Base-by-base conservation (phyloP, 1,284 basidiomycete genomes). In the Pyrrhoderma noxium region DNA sequence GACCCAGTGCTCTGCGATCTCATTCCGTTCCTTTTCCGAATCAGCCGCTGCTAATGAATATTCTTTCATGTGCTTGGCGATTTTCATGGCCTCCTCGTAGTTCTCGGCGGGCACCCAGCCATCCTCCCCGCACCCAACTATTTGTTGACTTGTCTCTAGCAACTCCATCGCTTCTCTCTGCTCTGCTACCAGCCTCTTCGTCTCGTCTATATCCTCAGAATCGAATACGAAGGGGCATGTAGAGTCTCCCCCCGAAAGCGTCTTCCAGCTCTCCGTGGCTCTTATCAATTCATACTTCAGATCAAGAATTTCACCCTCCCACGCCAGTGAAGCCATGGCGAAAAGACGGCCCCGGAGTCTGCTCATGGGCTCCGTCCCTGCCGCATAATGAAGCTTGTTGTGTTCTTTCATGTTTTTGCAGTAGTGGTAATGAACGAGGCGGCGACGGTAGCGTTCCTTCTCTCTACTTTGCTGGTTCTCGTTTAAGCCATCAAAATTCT, bases 171-270 rank as follows among this genome's bases (percentile, higher is more conserved):
- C 62, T 62, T 38, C 21, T 58, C 53, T 37, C 65, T 55, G 63
- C 40, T 23, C 58, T 59, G 43, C 57, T 53, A 58, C 52, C 57
- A 75, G 61, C 67, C 59, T 56, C 67, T 34, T 66, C 59, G 68
- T 72, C 67, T 67, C 52, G 59, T 58, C 59, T 60, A 72, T 39
- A 59, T 74, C 71, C 45, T 74, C 65, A 18, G 64, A 27, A 22
- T 69, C 67, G 61, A 75, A 76, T 61, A 40, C 63, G 62, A 76
- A 51, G 13, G 74, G 74, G 65, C 73, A 75, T 60, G 70, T 66
- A 53, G 54, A 55, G 37, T 59, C 66, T 59, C 59, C 55, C n/a
- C n/a, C n/a, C n/a, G n/a, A n/a, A n/a, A n/a, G n/a, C n/a, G n/a
- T n/a, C n/a, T n/a, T n/a, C n/a, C n/a, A n/a, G n/a, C n/a, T n/a